Conservation (phyloP, 106 monocot genomes). For the Allium sativum region DNA sequence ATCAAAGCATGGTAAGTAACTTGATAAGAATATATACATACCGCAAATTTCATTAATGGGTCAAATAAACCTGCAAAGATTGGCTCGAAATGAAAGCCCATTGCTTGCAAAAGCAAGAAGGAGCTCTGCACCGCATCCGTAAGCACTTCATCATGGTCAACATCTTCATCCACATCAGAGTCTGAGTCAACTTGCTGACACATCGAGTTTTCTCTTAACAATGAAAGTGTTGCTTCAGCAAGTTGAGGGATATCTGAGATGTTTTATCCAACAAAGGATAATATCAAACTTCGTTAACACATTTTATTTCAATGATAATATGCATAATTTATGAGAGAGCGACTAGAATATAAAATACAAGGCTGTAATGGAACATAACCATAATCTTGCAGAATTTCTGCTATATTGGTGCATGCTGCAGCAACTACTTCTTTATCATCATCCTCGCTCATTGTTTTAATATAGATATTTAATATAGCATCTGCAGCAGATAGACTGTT, state of each 20-base stretch:
- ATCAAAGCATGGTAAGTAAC: too few relatives aligned
- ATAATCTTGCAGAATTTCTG: constrained; percentile 69
- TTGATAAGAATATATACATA: constrained; percentile 13
- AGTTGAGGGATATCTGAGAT: constrained; percentile 64
- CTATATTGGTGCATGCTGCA: constrained; percentile 65
- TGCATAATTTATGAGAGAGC: not conserved
- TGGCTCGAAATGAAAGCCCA: constrained; percentile 86
- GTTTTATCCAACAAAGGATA: not conserved
- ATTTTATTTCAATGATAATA: not conserved
- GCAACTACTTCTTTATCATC: constrained; percentile 98
- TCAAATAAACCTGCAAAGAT: constrained; percentile 74
- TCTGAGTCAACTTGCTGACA: constrained; percentile 83
- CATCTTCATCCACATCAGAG: constrained; percentile 69
- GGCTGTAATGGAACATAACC: constrained; percentile 42
- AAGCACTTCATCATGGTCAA: constrained; percentile 89
- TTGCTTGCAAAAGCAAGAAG: constrained; percentile 90
- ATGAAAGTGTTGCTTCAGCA: constrained; percentile 66
- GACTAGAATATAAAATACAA: constrained; percentile 34
- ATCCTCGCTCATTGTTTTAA: constrained; percentile 81
- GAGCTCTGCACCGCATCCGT: constrained; percentile 98
- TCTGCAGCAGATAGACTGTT: constrained; percentile 25
- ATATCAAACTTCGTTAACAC: not conserved
- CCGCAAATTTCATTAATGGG: constrained; percentile 92
- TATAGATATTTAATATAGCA: constrained; percentile 69
- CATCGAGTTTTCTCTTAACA: constrained; percentile 62